Evolutionary conservation across 140 eudicot genomes (phyloP), one percentile per base, ranked within the genome.

Genomic region (Ambrosia hybrid): DNA sequence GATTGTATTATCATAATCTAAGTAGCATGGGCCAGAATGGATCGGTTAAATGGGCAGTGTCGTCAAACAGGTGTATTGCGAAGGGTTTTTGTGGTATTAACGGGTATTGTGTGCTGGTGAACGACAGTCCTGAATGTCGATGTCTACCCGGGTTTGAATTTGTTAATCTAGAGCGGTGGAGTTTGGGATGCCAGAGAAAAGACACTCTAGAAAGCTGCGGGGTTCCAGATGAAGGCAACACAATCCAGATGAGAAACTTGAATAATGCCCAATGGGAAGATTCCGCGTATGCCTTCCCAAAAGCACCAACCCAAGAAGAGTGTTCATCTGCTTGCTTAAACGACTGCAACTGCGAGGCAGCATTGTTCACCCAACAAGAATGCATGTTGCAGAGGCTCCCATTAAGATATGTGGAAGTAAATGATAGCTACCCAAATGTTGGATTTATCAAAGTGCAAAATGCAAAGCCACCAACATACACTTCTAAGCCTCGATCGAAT

Each of bases 61-160:
- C 81, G 4, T 0, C 0, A 0, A 33, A 82, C 41, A 57, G 43
- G 57, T 85, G 91, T 61, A 70, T 0, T 7, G 75, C 78, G 7
- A 71, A 0, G 51, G 91, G 91, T 0, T 15, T 80, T 0, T 85
- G 91, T 71, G 90, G 90, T 13, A 59, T 71, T 5, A 85, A 85
- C 12, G 71, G 71, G 10, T 82, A 61, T 15, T 85, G 90, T 57
- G 7, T 26, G 1, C 10, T 45, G 1, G 3, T 33, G 11, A 82
- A 77, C 68, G 56, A 30, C 0, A 73, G 11, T 12, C 38, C 75
- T 1, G 26, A 21, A 12, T 85, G 91, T 57, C 14, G 0, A 12
- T 85, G 91, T 49, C 33, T 74, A 5, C 87, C 91, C 0, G 91
- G 91, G 56, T 82, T 85, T n/a, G 46, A 71, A 16, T 38, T 46